A percentile compares a stretch with the other conserved stretches of the same genome.
Conservation (phyloP, 306 rosid genomes). For the Spatholobus suberectus region DNA sequence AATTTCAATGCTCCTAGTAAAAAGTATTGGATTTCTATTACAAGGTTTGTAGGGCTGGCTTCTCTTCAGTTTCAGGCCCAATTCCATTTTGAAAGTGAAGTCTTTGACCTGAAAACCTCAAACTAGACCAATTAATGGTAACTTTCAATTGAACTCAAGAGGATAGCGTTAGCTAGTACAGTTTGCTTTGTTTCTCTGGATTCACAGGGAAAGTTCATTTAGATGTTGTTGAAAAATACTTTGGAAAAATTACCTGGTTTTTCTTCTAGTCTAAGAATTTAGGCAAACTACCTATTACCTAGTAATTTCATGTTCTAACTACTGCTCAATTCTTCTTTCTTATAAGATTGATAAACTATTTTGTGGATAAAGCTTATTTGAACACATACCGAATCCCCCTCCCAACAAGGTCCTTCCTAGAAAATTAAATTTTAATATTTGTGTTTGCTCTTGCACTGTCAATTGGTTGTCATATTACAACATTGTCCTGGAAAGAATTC, state of each 20-base stretch:
- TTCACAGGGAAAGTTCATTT: conserved; percentile 10
- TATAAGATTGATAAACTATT: conserved; percentile 8
- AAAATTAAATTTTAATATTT: not conserved
- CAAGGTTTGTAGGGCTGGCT: not conserved
- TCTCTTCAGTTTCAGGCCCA: not conserved
- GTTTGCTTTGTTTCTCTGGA: conserved; percentile 8
- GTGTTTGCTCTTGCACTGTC: not conserved
- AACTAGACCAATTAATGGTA: not conserved
- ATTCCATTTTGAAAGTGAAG: conserved; percentile 26
- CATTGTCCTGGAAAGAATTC: not conserved
- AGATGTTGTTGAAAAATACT: not conserved
- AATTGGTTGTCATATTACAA: not conserved
- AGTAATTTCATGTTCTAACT: not conserved
- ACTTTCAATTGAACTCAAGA: conserved; percentile 1
- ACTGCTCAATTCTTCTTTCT: not conserved
- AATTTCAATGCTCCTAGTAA: not conserved
- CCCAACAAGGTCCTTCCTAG: not conserved
- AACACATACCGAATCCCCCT: not conserved
- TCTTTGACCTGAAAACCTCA: conserved; percentile 10
- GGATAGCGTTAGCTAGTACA: not conserved
- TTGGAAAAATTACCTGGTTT: not conserved
- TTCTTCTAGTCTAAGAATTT: conserved; percentile 4
- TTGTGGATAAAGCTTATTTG: not conserved
- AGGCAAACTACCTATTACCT: not conserved
- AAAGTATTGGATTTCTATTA: not conserved